phyloP scores from a whole-genome alignment of 2,329 filamentous ascomycete genomes.

The Canariomyces notabilis region DNA sequence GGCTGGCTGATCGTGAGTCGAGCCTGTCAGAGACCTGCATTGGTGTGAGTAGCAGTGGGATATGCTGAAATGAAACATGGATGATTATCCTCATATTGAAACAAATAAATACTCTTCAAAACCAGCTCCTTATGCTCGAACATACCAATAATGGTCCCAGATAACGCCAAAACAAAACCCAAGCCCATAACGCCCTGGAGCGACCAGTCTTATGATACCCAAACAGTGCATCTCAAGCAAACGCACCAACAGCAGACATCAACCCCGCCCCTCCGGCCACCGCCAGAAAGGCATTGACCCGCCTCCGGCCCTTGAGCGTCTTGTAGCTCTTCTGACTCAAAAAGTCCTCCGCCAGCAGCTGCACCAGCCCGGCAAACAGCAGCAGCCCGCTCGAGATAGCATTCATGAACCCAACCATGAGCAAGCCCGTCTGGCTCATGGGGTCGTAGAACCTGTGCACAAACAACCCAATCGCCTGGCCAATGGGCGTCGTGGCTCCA shows the following conservation, averaged over 20 bases:
- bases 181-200: no score
- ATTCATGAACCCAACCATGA: slow-evolving; percentile 85
- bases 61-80: no score
- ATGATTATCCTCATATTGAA: no score
- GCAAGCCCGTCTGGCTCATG: slow-evolving; percentile 65
- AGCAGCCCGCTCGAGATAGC: slow-evolving; percentile 76
- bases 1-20: not conserved
- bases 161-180: no score
- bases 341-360: slow-evolving; percentile 82
- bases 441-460: slow-evolving; percentile 79
- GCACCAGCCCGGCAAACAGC: slow-evolving; percentile 77
- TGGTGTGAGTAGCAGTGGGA: no score
- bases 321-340: slow-evolving; percentile 69
- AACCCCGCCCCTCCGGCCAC: slow-evolving; percentile 60
- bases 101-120: no score
- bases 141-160: no score
- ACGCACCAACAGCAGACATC: slow-evolving; percentile 69
- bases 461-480: slow-evolving; percentile 74
- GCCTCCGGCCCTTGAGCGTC: slow-evolving; percentile 55
- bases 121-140: no score
- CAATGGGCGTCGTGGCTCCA: slow-evolving; percentile 71
- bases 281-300: slow-evolving; percentile 57
- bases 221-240: slow-evolving; percentile 56
- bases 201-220: no score
- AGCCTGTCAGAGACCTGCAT: no score